Evolutionary conservation across 75 land plant genomes (phyloP), one percentile per base, ranked within the genome.

Genomic region (Picea sitchensis): DNA sequence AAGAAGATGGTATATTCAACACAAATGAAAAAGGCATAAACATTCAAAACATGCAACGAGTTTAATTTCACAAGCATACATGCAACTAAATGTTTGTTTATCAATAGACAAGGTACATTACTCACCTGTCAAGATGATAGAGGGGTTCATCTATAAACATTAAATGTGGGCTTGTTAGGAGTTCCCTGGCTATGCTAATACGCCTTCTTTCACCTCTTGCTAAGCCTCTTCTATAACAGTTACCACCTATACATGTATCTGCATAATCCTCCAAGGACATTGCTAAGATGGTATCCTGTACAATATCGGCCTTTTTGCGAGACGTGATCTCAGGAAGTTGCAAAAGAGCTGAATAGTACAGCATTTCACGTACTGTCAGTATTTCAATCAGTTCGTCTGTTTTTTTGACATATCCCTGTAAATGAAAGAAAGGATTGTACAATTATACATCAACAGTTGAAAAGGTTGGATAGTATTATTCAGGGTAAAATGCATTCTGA

Each of bases 191-290:
- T 83, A 94, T 90, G 73, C 86, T 87, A 12, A 92, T 84, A 31
- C 95, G 92, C 77, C 92, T 86, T 76, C 93, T 85, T 75, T 94
- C 95, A 58, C 93, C 91, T 34, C 80, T 76, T 67, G 87, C 82
- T 74, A 94, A 90, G 83, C 96, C 88, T 74, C 87, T 90, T 79
- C 80, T 82, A 71, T 77, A 86, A 77, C 86, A 88, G 58, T 82
- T 88, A 65, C 93, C 93, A 61, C 97, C 97, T 30, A 94, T 88
- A 77, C 83, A 85, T 41, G 76, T 84, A 80, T 88, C 86, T 9
- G 91, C 87, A 85, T 82, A 87, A 67, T 92, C 95, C 77, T 86
- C 87, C 80, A 94, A 74, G 30, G 95, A 95, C 97, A 94, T 94
- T 5, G 87, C 88, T 79, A 69, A 77, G 18, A 94, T 89, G 54